A percentile compares a stretch with the other conserved stretches of the same genome.
phyloP scores from a whole-genome alignment of 1,139 yeast species.

The Suhomyces anneliseae region DNA sequence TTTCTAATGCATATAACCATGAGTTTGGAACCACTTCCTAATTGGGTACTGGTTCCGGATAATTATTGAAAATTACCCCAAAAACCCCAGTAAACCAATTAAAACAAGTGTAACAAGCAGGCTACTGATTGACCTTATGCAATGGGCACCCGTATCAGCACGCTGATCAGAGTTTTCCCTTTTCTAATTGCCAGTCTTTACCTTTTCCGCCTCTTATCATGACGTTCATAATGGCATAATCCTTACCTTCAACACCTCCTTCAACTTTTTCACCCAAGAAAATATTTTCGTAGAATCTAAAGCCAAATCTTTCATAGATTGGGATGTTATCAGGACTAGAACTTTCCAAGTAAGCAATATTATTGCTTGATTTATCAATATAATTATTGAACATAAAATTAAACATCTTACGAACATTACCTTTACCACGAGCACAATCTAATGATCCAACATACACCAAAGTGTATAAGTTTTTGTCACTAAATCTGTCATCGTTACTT shows the following conservation, averaged over 20 bases:
- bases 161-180: constrained; percentile 11
- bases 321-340: constrained; percentile 55
- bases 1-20: too few relatives aligned
- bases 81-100: too few relatives aligned
- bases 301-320: constrained; percentile 59
- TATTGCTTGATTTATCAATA: constrained; percentile 46
- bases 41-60: too few relatives aligned
- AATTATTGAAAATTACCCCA: too few relatives aligned
- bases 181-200: constrained; percentile 31
- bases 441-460: constrained; percentile 63
- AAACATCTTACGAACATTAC: constrained; percentile 59
- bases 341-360: constrained; percentile 58
- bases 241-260: constrained; percentile 40
- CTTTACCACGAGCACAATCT: constrained; percentile 63
- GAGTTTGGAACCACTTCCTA: too few relatives aligned
- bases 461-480: constrained; percentile 48
- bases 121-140: background rate
- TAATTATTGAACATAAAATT: constrained; percentile 54
- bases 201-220: constrained; percentile 55
- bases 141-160: too few relatives aligned
- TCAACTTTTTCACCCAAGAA: constrained; percentile 43
- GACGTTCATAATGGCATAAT: constrained; percentile 56
- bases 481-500: constrained; percentile 33
- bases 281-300: constrained; percentile 49
- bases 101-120: too few relatives aligned